Evolutionary conservation across 129 eudicot species (phyloP).

Genomic region (Artemisia annua): DNA sequence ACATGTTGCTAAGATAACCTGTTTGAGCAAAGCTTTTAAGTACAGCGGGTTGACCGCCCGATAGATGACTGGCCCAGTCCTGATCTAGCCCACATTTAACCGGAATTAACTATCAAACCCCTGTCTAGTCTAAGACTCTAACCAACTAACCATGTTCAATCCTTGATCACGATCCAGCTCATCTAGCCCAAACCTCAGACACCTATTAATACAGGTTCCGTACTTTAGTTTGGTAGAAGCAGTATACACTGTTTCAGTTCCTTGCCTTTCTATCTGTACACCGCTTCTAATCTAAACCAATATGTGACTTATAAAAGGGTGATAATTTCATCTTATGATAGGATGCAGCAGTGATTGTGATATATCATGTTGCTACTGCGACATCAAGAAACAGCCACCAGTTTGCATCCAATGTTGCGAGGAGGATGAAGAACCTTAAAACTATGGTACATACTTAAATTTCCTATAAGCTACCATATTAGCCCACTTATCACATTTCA

Average conservation of each 20-base stretch:
- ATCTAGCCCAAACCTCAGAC: too few species aligned
- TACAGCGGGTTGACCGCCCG: too few species aligned
- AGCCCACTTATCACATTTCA: neutral
- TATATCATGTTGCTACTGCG: constrained; percentile 81
- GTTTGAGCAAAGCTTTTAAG: too few species aligned
- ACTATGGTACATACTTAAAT: constrained; percentile 2
- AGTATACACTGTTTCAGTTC: neutral
- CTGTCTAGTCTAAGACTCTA: too few species aligned
- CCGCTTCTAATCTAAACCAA: constrained; percentile 6
- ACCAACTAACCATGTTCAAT: too few species aligned
- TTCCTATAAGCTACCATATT: neutral
- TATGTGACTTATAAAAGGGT: neutral
- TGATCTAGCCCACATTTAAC: too few species aligned
- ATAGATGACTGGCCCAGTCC: too few species aligned
- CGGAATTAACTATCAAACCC: too few species aligned
- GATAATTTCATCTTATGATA: constrained; percentile 27
- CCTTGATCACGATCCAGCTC: too few species aligned
- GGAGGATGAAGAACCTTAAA: constrained; percentile 51
- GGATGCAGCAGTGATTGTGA: constrained; percentile 91
- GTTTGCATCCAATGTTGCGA: constrained; percentile 70
- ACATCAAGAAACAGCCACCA: constrained; percentile 67
- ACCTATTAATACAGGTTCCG: too few species aligned
- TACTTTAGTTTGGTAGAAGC: neutral
- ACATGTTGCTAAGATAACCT: too few species aligned
- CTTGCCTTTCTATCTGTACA: neutral